Evolutionary conservation across 2,329 filamentous ascomycete species (phyloP), one percentile per base, ranked within the genome.

Genomic region (Aspergillus arachidicola): DNA sequence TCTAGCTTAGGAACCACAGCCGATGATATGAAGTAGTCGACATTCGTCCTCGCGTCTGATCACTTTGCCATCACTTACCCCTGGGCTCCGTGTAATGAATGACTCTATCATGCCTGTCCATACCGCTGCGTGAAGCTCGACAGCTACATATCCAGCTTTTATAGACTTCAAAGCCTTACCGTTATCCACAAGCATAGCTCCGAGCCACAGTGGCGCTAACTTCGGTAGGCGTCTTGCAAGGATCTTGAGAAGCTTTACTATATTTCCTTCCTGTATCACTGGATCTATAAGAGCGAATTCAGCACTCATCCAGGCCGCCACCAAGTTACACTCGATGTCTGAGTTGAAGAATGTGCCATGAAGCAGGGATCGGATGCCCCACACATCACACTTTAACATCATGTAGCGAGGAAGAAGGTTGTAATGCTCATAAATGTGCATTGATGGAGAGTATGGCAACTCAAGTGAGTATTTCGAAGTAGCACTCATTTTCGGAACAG

Each of bases 281-380:
- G 56, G 56, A 10, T 38, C 32, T 48, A 50, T 12, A 12, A 58
- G 16, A 5, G 64, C 63, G 62, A 72, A 68, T 6, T 60, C 63
- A 2, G 71, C 67, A n/a, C 68, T 69, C 4, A 71, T 21, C 66
- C 68, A 71, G 12, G 70, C 66, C 57, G 68, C 71, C 56, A 69
- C 67, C 32, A 71, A 57, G 38, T 71, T 72, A 46, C 69, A 73
- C 32, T 70, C 61, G 45, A 72, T 62, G 28, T 69, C 60, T 54
- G 45, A 0, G 56, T 71, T 68, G 60, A 73, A 72, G 48, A 72
- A 72, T 14, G 67, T 69, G 54, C 64, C 66, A 23, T 28, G 63
- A 11, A 73, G 64, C 16, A 73, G 60, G 59, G 69, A 73, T 34
- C 69, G 66, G 4, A 72, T 23, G 10, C 70, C 71, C 62, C 63